These are phyloP conservation scores for Lodderomyces pseudojiufengensis DNA, from an alignment of 1,139 yeast genomes.

Conservation along the genomic window DNA sequence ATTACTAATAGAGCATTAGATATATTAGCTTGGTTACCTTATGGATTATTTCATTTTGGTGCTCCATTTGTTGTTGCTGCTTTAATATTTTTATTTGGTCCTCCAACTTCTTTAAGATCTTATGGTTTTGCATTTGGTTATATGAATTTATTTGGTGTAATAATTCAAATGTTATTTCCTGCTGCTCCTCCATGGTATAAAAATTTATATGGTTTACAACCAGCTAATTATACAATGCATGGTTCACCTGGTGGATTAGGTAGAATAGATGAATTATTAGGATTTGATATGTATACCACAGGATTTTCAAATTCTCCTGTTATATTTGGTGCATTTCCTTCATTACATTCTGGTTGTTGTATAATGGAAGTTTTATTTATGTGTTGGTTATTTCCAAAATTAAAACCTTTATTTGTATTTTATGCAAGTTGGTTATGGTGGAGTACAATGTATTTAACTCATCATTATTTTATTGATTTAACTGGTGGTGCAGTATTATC, in stretches of 20 bases:
- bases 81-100: conserved; percentile 79
- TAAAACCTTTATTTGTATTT: conserved; percentile 57
- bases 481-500: conserved; percentile 87
- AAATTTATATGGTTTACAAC: conserved; percentile 74
- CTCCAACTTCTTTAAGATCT: conserved; percentile 83
- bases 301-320: conserved; percentile 87
- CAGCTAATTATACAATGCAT: conserved; percentile 87
- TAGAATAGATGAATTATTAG: conserved; percentile 77
- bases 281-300: conserved; percentile 82
- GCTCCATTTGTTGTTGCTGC: conserved; percentile 87
- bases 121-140: conserved; percentile 97
- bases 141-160: conserved; percentile 85
- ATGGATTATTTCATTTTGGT: conserved; percentile 85
- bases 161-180: conserved; percentile 77
- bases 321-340: conserved; percentile 97
- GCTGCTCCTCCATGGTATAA: conserved; percentile 99
- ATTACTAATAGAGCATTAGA: conserved; percentile 67
- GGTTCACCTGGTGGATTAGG: conserved; percentile 98
- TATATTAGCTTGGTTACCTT: conserved; percentile 92
- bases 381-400: conserved; percentile 74
- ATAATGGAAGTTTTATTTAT: conserved; percentile 89
- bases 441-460: conserved; percentile 96
- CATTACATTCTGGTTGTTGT: conserved; percentile 90
- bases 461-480: conserved; percentile 89
- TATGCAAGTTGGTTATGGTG: conserved; percentile 96